Evolutionary conservation across 805 yeast species (phyloP), one percentile per base, ranked within the genome.

Genomic region (Maudiozyma pseudohumilis): DNA sequence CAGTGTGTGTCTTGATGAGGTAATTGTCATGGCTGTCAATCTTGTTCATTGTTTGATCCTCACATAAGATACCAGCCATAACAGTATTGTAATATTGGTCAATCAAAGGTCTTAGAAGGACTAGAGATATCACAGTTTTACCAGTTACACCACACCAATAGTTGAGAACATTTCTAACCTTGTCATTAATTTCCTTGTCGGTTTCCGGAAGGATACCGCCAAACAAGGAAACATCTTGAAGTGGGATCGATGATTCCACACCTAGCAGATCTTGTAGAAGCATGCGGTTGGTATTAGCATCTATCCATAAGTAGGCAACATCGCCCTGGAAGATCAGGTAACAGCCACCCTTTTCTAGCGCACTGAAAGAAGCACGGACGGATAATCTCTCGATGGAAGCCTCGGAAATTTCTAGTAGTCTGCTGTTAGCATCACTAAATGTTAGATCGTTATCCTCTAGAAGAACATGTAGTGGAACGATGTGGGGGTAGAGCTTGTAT

Each of bases 191-290:
- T 22, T 68, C 75, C 0, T 92, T 80, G 3, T 76, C 79, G 12
- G 83, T 57, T 13, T 62, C 72, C 0, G 96, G 96, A 28, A 92
- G 61, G 42, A 74, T 75, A 45, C 76, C 60, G 16, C 60, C 49
- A 1, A 45, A 35, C 17, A 60, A 44, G 3, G 55, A 31, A 5
- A 64, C 44, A 33, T 52, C 52, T 32, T 38, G 35, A 30, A 42
- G 40, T 11, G 47, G 50, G 29, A 42, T 42, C 5, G 38, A 30
- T 4, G 57, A 42, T 6, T 70, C 68, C 19, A 73, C 67, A 0
- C 89, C 95, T 50, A 89, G 77, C 39, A 92, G 59, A 56, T 88
- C 96, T 44, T 72, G 66, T 25, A 88, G 50, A 18, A 92, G 64
- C 40, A 75, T 58, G 8, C 80, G 75, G 46, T 80, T 77, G 0